A percentile compares a stretch with the other conserved stretches of the same genome.
Conservation (phyloP, 2,329 filamentous ascomycete species). For the Botrytis fragariae region DNA sequence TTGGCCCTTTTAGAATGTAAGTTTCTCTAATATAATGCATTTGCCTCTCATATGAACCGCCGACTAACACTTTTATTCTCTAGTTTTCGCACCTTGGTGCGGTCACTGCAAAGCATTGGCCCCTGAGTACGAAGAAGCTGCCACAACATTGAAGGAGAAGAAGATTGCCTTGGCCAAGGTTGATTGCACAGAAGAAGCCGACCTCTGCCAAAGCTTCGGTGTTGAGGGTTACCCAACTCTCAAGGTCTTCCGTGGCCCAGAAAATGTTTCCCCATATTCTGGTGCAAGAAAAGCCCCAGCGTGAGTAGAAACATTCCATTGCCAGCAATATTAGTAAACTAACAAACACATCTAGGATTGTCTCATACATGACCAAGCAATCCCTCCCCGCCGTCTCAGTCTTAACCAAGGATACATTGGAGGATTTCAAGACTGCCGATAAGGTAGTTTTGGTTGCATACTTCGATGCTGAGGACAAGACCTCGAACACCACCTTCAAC, state of each 20-base stretch:
- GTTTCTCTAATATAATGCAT: constrained; percentile 38
- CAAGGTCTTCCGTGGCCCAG: constrained; percentile 93
- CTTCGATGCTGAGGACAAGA: constrained; percentile 75
- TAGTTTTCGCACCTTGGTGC: constrained; percentile 70
- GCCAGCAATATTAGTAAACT: constrained; percentile 1
- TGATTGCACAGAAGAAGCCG: constrained; percentile 92
- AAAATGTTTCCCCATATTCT: constrained; percentile 77
- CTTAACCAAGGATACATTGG: constrained; percentile 76
- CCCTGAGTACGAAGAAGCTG: constrained; percentile 85
- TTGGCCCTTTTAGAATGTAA: constrained; percentile 93
- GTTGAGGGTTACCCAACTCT: constrained; percentile 98
- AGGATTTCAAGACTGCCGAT: constrained; percentile 97
- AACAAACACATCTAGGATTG: constrained; percentile 48
- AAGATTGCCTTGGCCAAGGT: constrained; percentile 81
- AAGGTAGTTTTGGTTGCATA: constrained; percentile 94
- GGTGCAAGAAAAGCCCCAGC: constrained; percentile 85
- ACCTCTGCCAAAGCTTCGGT: constrained; percentile 84
- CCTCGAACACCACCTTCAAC: constrained; percentile 81
- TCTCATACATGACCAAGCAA: constrained; percentile 97
- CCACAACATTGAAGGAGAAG: constrained; percentile 82
- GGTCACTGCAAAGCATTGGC: constrained; percentile 98
- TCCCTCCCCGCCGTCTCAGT: constrained; percentile 86
- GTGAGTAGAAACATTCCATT: constrained; percentile 45
- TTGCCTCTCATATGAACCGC: constrained; percentile 12
- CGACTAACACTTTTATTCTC: constrained; percentile 26